These are phyloP conservation scores for Naganishia cerealis DNA, from an alignment of 1,284 basidiomycete genomes.

Conservation along the genomic window DNA sequence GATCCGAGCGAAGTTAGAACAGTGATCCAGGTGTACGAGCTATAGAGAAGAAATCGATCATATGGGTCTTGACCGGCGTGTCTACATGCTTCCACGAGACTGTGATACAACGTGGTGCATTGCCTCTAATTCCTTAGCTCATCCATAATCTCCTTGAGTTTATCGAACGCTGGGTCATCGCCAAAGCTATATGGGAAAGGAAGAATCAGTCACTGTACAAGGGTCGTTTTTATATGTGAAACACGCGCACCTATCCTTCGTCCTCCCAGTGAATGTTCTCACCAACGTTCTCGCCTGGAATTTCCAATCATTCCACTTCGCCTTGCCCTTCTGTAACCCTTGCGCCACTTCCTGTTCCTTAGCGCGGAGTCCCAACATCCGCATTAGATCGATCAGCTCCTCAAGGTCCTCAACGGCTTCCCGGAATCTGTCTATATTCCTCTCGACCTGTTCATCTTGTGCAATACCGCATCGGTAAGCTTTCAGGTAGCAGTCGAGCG, in stretches of 20 bases:
- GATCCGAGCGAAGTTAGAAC: conserved; percentile 5
- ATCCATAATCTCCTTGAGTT: conserved; percentile 61
- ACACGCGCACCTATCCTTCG: conserved; percentile 52
- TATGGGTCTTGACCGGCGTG: neutral
- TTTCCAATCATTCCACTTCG: conserved; percentile 65
- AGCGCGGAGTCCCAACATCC: conserved; percentile 74
- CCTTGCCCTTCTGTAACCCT: conserved; percentile 54
- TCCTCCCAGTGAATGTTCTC: conserved; percentile 76
- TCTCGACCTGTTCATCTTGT: conserved; percentile 65
- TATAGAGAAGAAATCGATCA: neutral
- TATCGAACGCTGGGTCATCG: conserved; percentile 79
- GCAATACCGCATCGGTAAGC: conserved; percentile 75
- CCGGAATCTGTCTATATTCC: conserved; percentile 66
- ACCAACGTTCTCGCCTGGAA: conserved; percentile 84
- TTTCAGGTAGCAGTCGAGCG: conserved; percentile 76
- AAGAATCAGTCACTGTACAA: neutral
- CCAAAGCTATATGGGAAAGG: conserved; percentile 62
- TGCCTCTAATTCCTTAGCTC: conserved; percentile 40
- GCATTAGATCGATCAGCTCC: conserved; percentile 77
- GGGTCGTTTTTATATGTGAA: neutral
- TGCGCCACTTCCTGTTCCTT: conserved; percentile 50
- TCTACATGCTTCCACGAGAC: neutral
- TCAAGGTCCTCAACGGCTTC: conserved; percentile 74
- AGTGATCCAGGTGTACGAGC: neutral
- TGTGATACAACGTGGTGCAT: neutral